A percentile compares a stretch with the other conserved stretches of the same genome.
Evolutionary conservation across 371 early-diverging fungal species (phyloP).

Genomic region (Mortierella sp.): DNA sequence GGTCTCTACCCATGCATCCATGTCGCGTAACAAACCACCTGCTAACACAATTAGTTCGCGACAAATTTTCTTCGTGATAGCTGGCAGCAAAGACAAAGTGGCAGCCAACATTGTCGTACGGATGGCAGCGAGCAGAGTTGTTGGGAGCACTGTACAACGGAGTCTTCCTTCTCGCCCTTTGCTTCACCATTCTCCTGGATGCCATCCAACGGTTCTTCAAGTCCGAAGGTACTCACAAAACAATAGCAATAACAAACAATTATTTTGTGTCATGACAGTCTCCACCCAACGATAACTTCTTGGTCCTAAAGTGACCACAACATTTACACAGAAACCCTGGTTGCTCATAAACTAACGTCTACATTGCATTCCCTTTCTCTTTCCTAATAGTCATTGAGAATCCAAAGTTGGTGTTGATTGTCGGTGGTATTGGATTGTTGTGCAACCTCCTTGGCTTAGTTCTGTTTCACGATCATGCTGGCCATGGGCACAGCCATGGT

Average conservation of each 20-base stretch:
- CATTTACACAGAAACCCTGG: too few species aligned
- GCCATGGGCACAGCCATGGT: slow-evolving; percentile 55
- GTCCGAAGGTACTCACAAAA: slow-evolving; percentile 60
- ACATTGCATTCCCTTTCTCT: background rate
- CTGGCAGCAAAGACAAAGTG: slow-evolving; percentile 63
- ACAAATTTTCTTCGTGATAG: slow-evolving; percentile 20
- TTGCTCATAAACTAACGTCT: background rate
- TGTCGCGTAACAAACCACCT: background rate
- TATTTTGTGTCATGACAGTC: background rate
- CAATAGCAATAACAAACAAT: background rate
- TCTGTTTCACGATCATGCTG: slow-evolving; percentile 77
- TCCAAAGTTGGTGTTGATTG: slow-evolving; percentile 85
- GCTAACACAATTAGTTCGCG: background rate
- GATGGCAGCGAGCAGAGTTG: slow-evolving; percentile 94
- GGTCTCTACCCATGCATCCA: background rate
- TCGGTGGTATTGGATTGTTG: slow-evolving; percentile 86
- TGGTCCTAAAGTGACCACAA: too few species aligned
- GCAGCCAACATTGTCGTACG: slow-evolving; percentile 83
- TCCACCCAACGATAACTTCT: too few species aligned
- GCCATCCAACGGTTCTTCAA: slow-evolving; percentile 88
- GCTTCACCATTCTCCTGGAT: slow-evolving; percentile 90
- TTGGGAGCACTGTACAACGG: slow-evolving; percentile 94
- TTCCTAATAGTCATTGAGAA: slow-evolving; percentile 67
- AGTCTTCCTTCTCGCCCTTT: slow-evolving; percentile 89
- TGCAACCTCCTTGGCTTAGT: slow-evolving; percentile 88